Conservation (phyloP, 148 eudicot genomes). For the Polygonum aviculare region DNA sequence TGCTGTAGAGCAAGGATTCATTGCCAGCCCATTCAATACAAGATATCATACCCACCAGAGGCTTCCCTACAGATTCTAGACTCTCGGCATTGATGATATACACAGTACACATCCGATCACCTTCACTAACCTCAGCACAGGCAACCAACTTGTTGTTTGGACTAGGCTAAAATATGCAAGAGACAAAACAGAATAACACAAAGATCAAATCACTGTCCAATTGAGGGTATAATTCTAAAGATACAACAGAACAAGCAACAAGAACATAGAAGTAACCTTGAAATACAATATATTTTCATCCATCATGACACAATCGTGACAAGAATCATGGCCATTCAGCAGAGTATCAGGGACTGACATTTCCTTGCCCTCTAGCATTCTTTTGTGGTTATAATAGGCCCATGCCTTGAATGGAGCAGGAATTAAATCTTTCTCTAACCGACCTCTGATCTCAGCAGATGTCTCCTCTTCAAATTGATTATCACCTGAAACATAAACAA, state of each 20-base stretch:
- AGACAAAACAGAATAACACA: background rate
- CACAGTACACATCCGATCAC: constrained; percentile 69
- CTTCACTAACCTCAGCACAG: constrained; percentile 89
- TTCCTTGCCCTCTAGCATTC: constrained; percentile 73
- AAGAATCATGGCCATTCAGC: constrained; percentile 73
- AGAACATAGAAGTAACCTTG: constrained; percentile 25
- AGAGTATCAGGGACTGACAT: constrained; percentile 74
- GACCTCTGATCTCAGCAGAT: background rate
- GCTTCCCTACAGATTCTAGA: constrained; percentile 47
- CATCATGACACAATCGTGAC: constrained; percentile 68
- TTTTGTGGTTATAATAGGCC: constrained; percentile 58
- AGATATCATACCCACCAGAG: constrained; percentile 54
- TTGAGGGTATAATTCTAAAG: background rate
- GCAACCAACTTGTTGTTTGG: constrained; percentile 81
- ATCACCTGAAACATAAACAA: background rate
- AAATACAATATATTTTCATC: constrained; percentile 80
- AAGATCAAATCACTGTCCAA: background rate
- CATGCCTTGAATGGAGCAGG: background rate
- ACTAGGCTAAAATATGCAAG: constrained; percentile 40
- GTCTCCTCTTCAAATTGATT: background rate
- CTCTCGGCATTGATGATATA: constrained; percentile 61
- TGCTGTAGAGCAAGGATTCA: constrained; percentile 58
- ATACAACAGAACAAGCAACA: background rate
- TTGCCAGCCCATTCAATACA: constrained; percentile 83
- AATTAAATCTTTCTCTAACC: background rate